These are phyloP conservation scores for Talaromyces sp. DNA, from an alignment of 2,329 filamentous ascomycete species.

Conservation along the genomic window DNA sequence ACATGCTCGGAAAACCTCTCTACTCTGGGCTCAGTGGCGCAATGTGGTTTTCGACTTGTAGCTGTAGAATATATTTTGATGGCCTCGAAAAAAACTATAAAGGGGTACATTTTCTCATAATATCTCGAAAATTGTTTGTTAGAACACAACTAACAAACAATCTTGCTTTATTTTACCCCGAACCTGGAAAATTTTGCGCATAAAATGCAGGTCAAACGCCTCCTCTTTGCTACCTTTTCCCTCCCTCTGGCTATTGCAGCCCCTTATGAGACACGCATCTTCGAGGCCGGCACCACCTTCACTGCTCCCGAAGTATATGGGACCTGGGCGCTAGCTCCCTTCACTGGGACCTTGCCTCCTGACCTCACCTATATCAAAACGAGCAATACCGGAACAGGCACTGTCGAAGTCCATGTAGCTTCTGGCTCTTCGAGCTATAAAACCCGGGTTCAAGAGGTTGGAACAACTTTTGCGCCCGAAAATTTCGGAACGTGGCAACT, in stretches of 20 bases:
- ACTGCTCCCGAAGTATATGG: neutral
- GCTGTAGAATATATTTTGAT: neutral
- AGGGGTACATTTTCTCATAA: neutral
- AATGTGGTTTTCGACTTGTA: neutral
- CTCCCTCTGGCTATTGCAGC: neutral
- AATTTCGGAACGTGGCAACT: constrained; percentile 13
- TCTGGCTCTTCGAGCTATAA: constrained; percentile 11
- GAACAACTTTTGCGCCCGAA: constrained; percentile 48
- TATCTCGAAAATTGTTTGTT: neutral
- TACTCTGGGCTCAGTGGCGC: neutral
- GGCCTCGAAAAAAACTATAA: neutral
- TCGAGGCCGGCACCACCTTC: neutral
- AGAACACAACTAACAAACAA: neutral
- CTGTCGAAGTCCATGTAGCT: constrained; percentile 14
- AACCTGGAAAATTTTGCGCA: neutral
- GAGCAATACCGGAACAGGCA: constrained; percentile 13
- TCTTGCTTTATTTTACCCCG: too few relatives aligned
- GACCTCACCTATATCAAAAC: constrained; percentile 15
- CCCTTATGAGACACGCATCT: neutral
- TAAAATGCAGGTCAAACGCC: neutral
- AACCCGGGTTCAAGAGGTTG: constrained; percentile 60
- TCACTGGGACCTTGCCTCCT: neutral
- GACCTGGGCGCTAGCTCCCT: neutral
- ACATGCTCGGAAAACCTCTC: neutral
- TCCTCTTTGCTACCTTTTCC: neutral